Percentiles rank a stretch among this genome's conserved stretches.
Conservation (phyloP, 306 rosid species). For the Potentilla sterilis region DNA sequence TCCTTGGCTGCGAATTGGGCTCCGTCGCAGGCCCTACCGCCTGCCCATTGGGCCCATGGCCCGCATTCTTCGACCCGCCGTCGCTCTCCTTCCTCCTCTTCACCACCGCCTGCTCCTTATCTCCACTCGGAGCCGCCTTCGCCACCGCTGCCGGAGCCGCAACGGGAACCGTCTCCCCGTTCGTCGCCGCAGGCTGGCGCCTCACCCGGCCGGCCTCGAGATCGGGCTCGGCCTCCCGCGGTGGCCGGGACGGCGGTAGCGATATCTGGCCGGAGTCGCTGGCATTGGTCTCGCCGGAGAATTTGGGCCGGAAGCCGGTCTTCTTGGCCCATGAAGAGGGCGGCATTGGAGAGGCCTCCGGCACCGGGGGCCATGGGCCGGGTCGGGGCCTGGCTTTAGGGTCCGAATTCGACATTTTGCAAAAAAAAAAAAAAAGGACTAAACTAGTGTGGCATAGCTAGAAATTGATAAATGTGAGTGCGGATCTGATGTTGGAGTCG, state of each 20-base stretch:
- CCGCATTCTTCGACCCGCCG: constrained; percentile 49
- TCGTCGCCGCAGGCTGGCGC: constrained; percentile 8
- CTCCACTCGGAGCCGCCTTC: constrained; percentile 8
- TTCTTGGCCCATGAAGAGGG: constrained; percentile 94
- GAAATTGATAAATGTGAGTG: background rate
- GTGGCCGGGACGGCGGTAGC: constrained; percentile 43
- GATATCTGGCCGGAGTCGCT: constrained; percentile 58
- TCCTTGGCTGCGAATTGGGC: constrained; percentile 40
- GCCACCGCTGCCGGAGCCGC: constrained; percentile 35
- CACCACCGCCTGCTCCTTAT: constrained; percentile 37
- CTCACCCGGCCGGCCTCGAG: constrained; percentile 61
- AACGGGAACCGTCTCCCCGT: constrained; percentile 41
- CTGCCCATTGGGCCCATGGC: constrained; percentile 43
- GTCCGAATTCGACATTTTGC: constrained; percentile 63
- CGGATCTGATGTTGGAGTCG: constrained; percentile 49
- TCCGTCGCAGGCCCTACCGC: constrained; percentile 29
- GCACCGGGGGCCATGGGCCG: constrained; percentile 81
- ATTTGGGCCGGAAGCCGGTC: constrained; percentile 87
- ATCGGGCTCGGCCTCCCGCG: constrained; percentile 45
- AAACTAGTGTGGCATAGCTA: constrained; percentile 38
- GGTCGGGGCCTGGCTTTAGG: constrained; percentile 61
- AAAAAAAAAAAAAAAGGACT: background rate
- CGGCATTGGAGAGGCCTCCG: constrained; percentile 55
- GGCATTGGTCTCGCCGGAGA: constrained; percentile 88
- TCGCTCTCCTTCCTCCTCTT: constrained; percentile 76